Base-by-base conservation (phyloP, 148 eudicot species). In the Selenicereus undatus region DNA sequence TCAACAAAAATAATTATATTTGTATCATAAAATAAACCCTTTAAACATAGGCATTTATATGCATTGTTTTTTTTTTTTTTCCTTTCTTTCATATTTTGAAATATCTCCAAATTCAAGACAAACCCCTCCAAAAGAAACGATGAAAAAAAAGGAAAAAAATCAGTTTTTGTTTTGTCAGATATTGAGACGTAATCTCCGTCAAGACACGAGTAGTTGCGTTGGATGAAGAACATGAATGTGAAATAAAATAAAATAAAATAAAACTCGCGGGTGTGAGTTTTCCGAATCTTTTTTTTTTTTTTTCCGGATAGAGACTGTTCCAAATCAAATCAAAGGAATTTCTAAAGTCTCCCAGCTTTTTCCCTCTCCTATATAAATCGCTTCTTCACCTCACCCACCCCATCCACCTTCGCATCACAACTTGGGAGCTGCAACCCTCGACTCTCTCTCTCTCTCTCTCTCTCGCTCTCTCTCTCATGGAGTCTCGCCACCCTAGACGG, bases 401-500 rank as follows among this genome's bases (percentile, higher is more conserved):
- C 3, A 1, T 39, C 43, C 43, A 39, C 43, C 43, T 39, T 39
- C 43, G 8, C 43, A 39, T 5, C 32, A 9, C 58, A 27, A 66
- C 71, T 27, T 11, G 26, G 5, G 18, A 27, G 71, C 35, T 10
- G 35, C 75, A 22, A 6, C 75, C 76, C 32, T 45, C 29, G 30
- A 8, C 24, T 51, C 30, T 76, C 45, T 58, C 73, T 24, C 32
- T 73, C 56, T 8, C 74, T 30, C 79, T 36, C 30, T 58, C 73
- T 24, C 32, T 73, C 56, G 1, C 74, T 30, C 79, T 36, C 30
- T 32, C 32, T 32, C 1, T 20, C 10, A 79, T 80, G 82, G 86
- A 84, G 70, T 32, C 73, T 76, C 86, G 73, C 76, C 81, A 69
- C 78, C 83, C 24, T 30, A 81, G 48, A 11, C 87, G 32, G 18